phyloP scores from a whole-genome alignment of 225 moss, liverwort and hornwort genomes.

The Marchantia paleacea region DNA sequence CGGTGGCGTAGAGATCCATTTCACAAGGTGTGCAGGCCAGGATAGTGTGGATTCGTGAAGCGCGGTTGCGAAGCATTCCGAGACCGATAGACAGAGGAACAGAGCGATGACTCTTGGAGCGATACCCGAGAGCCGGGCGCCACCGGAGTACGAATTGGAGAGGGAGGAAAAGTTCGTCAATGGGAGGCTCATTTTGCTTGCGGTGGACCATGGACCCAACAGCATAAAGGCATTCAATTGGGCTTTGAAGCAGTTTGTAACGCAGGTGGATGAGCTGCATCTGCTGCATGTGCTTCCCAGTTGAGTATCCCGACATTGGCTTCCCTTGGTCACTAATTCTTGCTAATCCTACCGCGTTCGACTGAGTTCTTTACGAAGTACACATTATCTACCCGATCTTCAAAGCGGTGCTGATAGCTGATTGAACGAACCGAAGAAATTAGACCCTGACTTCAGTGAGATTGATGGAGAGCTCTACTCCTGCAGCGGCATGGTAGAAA shows the following conservation, averaged over 20 bases:
- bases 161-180: conserved; percentile 29
- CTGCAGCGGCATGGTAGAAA: neutral
- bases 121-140: conserved; percentile 38
- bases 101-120: conserved; percentile 36
- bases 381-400: neutral
- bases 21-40: no score
- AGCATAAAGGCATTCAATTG: conserved; percentile 71
- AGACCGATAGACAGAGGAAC: no score
- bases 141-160: conserved; percentile 40
- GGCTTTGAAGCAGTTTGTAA: conserved; percentile 66
- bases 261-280: conserved; percentile 56
- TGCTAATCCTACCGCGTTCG: no score
- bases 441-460: neutral
- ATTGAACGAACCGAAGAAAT: neutral
- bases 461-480: no score
- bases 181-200: conserved; percentile 50
- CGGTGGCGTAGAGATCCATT: no score
- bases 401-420: neutral
- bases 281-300: conserved; percentile 72
- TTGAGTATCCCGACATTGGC: conserved; percentile 25
- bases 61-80: no score
- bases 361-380: neutral
- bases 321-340: neutral
- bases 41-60: no score
- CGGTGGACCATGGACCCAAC: conserved; percentile 64